phyloP scores from a whole-genome alignment of 192 early-diverging fungal species.

The Coemansia sp. region DNA sequence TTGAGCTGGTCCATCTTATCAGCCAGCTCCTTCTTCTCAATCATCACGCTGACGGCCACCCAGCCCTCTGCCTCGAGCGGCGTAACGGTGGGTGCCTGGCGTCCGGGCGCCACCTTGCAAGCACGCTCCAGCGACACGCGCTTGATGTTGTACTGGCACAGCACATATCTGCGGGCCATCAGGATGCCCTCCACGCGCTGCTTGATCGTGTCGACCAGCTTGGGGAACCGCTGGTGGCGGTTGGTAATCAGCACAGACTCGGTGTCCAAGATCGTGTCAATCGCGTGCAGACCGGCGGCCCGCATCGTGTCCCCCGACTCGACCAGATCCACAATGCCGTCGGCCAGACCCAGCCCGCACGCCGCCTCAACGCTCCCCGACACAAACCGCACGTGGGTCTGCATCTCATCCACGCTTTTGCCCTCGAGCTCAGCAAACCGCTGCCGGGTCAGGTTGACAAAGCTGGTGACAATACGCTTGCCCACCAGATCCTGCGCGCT shows the following conservation, averaged over 20 bases:
- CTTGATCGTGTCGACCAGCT: slow-evolving; percentile 72
- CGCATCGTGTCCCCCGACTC: slow-evolving; percentile 99
- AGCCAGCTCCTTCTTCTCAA: slow-evolving; percentile 70
- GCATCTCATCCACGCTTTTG: slow-evolving; percentile 42
- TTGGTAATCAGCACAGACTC: slow-evolving; percentile 92
- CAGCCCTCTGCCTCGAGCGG: slow-evolving; percentile 81
- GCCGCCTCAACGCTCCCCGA: slow-evolving; percentile 95
- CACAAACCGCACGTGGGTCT: slow-evolving; percentile 83
- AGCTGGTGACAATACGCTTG: slow-evolving; percentile 93
- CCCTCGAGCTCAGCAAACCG: slow-evolving; percentile 79
- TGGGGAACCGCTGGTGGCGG: slow-evolving; percentile 68
- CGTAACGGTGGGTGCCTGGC: slow-evolving; percentile 88
- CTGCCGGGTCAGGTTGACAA: slow-evolving; percentile 66
- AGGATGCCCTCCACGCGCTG: slow-evolving; percentile 90
- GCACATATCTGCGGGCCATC: slow-evolving; percentile 81
- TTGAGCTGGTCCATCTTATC: slow-evolving; percentile 90
- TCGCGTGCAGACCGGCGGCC: slow-evolving; percentile 92
- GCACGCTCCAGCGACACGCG: slow-evolving; percentile 64
- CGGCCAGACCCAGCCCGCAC: slow-evolving; percentile 93
- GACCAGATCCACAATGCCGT: slow-evolving; percentile 81
- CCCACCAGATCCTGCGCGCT: no score
- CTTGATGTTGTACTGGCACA: slow-evolving; percentile 89
- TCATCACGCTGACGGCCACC: slow-evolving; percentile 92
- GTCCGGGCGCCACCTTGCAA: slow-evolving; percentile 81
- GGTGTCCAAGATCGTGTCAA: slow-evolving; percentile 77